These are phyloP conservation scores for Aspergillus niger DNA, from an alignment of 2,329 filamentous ascomycete genomes.

Conservation along the genomic window DNA sequence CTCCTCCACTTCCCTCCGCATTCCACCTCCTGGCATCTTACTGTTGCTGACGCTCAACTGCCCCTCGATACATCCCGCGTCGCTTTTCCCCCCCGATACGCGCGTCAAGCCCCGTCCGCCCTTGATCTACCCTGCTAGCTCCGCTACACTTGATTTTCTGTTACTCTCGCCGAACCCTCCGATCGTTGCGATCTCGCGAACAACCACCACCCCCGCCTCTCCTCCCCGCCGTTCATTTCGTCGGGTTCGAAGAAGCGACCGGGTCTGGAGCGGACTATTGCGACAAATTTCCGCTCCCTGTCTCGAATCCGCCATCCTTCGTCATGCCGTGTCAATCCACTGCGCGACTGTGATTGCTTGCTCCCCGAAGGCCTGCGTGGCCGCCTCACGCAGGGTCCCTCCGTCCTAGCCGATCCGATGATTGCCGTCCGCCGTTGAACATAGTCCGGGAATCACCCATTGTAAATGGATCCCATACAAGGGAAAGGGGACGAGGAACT, in stretches of 20 bases:
- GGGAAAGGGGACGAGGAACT: constrained; percentile 5
- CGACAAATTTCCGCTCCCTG: neutral
- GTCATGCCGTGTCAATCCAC: neutral
- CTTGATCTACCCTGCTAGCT: neutral
- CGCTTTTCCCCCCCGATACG: neutral
- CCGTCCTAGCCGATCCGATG: constrained; percentile 3
- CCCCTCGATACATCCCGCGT: neutral
- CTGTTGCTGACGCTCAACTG: neutral
- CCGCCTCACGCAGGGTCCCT: constrained; percentile 1
- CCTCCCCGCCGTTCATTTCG: neutral
- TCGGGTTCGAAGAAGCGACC: neutral
- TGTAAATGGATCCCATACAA: constrained; percentile 1
- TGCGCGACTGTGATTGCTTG: neutral
- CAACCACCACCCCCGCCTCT: neutral
- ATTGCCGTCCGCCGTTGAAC: neutral
- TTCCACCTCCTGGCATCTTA: constrained; percentile 1
- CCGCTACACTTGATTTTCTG: neutral
- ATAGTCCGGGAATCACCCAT: neutral
- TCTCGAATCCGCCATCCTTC: neutral
- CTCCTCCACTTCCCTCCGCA: neutral
- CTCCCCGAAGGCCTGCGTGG: constrained; percentile 6
- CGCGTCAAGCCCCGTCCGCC: neutral
- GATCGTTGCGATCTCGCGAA: neutral
- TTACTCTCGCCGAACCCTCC: neutral
- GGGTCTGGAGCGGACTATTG: neutral